Evolutionary conservation across 768 basidiomycete species (phyloP), one percentile per base, ranked within the genome.

Genomic region (Boletus sensibilis): DNA sequence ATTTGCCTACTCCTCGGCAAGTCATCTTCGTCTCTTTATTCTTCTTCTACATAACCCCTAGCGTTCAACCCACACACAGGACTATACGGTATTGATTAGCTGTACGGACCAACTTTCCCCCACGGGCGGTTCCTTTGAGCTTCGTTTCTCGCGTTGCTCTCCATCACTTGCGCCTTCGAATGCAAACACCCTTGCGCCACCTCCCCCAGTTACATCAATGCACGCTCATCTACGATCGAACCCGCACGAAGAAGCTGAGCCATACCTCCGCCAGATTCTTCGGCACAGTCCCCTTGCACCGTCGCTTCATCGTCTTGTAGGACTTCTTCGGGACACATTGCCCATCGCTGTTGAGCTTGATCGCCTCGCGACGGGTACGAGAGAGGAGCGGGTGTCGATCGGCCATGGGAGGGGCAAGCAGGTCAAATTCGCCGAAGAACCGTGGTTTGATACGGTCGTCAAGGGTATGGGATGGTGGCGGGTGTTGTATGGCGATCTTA

Each of bases 381-480:
- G 66, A 74, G 55, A 58, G 20, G 69, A 73, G 25, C 53, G 45
- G 9, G n/a, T 7, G 16, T 39, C 35, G 2, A 31, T 55, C 14
- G 52, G 50, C 13, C 29, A 48, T n/a, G 62, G 56, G 31, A 50
- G 52, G 31, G 56, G 41, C 21, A 75, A 69, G 41, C 57, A 44
- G 12, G 13, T 39, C 4, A 53, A 39, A 27, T 25, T 33, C 9
- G 37, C 59, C 41, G 40, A 76, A 63, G 59, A 67, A 41, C 63
- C 60, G 4, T 70, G 66, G 61, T 75, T 91, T 21, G 86, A 88
- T 61, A 81, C 82, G n/a, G 85, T 88, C 66, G 82, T 88, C 5
- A 93, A 92, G 74, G 83, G 86, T 13, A 84, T 87, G 48, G 88
- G 87, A 3, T 93, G 92, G 91, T 93, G 87, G 72, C 77, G 92